Conservation (phyloP, 2,329 filamentous ascomycete genomes). For the Botrytis galanthina region DNA sequence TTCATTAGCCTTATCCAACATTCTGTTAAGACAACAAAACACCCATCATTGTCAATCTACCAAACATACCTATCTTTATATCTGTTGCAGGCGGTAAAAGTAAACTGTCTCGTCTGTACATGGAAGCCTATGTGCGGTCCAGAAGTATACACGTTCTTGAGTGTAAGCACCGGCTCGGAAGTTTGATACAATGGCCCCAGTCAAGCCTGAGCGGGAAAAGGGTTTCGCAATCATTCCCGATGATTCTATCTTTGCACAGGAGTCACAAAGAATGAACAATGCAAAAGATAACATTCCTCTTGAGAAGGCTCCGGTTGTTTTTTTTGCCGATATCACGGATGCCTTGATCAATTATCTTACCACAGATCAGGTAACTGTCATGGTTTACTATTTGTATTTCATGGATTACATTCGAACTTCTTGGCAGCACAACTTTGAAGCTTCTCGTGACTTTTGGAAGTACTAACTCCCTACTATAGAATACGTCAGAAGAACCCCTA, state of each 20-base stretch:
- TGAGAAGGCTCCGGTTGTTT: neutral
- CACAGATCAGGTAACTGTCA: neutral
- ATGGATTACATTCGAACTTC: neutral
- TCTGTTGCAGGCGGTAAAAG: neutral
- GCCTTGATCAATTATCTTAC: slow-evolving; percentile 5
- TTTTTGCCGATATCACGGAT: neutral
- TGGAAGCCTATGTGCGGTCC: neutral
- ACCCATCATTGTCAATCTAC: neutral
- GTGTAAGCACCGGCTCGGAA: neutral
- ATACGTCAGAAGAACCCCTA: slow-evolving; percentile 25
- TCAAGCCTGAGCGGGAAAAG: neutral
- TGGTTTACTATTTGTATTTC: neutral
- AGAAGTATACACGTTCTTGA: neutral
- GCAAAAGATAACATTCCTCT: neutral
- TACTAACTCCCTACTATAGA: neutral
- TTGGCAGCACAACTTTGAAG: neutral
- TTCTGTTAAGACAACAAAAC: neutral
- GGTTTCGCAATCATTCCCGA: neutral
- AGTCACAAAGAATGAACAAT: neutral
- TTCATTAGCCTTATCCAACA: too few relatives aligned
- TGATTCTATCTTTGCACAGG: slow-evolving; percentile 1
- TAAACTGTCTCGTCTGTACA: neutral
- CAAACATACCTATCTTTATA: neutral
- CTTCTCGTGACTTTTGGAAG: neutral
- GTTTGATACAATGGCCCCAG: neutral